These are phyloP conservation scores for Kokia cookei DNA, from an alignment of 441 rosid genomes.

Conservation along the genomic window DNA sequence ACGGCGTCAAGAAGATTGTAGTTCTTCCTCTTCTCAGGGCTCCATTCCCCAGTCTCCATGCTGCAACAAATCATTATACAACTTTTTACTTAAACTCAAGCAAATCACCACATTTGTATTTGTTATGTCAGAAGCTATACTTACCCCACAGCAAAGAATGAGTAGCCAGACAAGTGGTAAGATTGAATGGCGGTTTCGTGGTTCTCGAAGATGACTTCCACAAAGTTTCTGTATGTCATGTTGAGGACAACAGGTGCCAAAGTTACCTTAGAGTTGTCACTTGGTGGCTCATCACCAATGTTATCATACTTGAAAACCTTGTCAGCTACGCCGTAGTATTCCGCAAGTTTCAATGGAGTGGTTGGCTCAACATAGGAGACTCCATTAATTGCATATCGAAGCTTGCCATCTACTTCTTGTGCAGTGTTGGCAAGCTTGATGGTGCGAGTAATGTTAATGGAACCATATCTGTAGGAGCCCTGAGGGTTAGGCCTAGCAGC, in stretches of 20 bases:
- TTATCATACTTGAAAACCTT: constrained; percentile 58
- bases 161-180: constrained; percentile 50
- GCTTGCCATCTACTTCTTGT: constrained; percentile 34
- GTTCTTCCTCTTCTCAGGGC: constrained; percentile 56
- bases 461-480: constrained; percentile 74
- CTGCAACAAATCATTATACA: constrained; percentile 13
- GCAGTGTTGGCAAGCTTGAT: constrained; percentile 41
- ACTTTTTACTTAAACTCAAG: background rate
- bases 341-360: constrained; percentile 71
- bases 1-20: constrained; percentile 75
- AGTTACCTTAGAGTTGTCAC: constrained; percentile 6
- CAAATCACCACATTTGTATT: background rate
- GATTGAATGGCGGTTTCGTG: constrained; percentile 56
- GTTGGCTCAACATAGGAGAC: constrained; percentile 45
- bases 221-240: constrained; percentile 48
- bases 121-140: background rate
- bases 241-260: constrained; percentile 41
- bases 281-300: constrained; percentile 41
- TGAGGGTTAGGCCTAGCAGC: constrained; percentile 89
- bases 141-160: constrained; percentile 73
- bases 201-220: constrained; percentile 68
- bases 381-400: constrained; percentile 62
- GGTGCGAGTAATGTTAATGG: constrained; percentile 62
- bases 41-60: constrained; percentile 62
- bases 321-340: constrained; percentile 43